Evolutionary conservation across 768 basidiomycete genomes (phyloP).

Genomic region (Jaapia argillacea): DNA sequence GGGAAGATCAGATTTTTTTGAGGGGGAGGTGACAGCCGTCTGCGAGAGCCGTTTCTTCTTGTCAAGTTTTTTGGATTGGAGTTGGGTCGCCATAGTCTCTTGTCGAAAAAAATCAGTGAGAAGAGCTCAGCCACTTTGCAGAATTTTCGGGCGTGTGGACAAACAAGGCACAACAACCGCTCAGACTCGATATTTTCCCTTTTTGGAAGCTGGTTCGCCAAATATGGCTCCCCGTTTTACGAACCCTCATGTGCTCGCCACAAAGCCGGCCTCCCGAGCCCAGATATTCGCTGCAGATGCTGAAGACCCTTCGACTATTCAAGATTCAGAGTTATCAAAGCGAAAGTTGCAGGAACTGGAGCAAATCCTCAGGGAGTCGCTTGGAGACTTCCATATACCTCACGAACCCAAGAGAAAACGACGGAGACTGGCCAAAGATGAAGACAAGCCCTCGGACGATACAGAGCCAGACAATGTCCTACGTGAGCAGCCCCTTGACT

Average conservation of each 20-base stretch:
- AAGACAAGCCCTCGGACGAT: neutral
- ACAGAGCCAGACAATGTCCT: neutral
- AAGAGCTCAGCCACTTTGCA: neutral
- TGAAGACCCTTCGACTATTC: neutral
- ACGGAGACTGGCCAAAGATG: neutral
- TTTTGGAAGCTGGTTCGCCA: no score
- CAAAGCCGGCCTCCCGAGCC: neutral
- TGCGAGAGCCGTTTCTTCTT: neutral
- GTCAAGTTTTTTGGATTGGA: neutral
- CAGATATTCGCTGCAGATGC: neutral
- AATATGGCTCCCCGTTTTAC: neutral
- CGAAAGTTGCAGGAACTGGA: neutral
- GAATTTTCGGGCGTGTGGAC: neutral
- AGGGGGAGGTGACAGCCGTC: neutral
- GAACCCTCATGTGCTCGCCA: neutral
- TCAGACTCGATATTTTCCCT: no score
- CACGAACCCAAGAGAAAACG: neutral
- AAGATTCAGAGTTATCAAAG: neutral
- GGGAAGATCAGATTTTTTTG: neutral
- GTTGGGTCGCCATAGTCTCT: neutral
- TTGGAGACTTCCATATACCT: neutral
- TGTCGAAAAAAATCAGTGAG: neutral
- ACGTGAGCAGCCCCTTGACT: neutral
- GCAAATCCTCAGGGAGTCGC: neutral
- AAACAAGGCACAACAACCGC: neutral